Percentiles rank a stretch among this genome's conserved stretches.
phyloP scores from a whole-genome alignment of 106 monocot genomes.

The Dendrobium huoshanense region DNA sequence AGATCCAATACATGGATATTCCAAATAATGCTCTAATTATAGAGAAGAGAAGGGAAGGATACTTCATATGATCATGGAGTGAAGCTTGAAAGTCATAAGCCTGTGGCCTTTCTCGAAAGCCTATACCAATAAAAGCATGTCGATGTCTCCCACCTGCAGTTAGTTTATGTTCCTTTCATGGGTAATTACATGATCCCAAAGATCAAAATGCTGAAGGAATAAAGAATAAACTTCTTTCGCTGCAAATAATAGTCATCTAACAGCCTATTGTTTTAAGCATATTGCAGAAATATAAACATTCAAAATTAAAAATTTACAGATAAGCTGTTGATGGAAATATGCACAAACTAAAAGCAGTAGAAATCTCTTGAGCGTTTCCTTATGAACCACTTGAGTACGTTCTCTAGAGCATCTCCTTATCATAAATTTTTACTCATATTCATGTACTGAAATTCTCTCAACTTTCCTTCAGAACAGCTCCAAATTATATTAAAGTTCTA shows the following conservation, averaged over 20 bases:
- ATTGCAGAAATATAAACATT: background rate
- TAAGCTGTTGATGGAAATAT: background rate
- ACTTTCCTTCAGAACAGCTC: no score
- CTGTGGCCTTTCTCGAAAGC: constrained; percentile 88
- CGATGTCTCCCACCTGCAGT: constrained; percentile 68
- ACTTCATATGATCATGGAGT: constrained; percentile 98
- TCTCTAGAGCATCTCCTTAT: no score
- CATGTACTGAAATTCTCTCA: no score
- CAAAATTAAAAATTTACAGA: background rate
- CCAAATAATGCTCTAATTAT: background rate
- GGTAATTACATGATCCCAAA: background rate
- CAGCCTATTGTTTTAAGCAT: background rate
- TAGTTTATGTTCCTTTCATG: background rate
- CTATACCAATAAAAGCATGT: constrained; percentile 98
- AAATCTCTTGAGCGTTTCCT: no score
- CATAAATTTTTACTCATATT: no score
- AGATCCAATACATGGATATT: background rate
- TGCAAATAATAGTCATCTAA: background rate
- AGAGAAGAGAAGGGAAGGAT: constrained; percentile 35
- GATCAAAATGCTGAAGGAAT: background rate
- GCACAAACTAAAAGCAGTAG: background rate
- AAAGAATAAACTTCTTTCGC: background rate
- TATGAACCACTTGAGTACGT: no score
- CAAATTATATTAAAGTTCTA: no score
- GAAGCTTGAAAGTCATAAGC: constrained; percentile 99